Evolutionary conservation across 2,329 filamentous ascomycete species (phyloP), one percentile per base, ranked within the genome.

Genomic region (Lecanicillium sp.): DNA sequence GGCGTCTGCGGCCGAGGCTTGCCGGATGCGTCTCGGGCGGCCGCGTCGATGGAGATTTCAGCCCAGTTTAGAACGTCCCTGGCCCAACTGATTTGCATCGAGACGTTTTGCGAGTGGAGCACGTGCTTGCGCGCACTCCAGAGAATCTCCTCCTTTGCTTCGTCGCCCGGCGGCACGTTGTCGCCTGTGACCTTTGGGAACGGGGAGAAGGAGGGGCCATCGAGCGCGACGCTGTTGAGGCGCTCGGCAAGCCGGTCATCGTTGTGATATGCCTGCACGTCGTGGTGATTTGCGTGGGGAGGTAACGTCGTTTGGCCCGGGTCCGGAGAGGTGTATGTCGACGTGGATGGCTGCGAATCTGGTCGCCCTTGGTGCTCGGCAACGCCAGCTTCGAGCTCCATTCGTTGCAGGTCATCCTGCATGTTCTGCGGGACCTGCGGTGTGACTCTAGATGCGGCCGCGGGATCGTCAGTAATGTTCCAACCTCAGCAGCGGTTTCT

Each of bases 41-140:
- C 79, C 44, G 89, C 82, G 51, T 94, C 82, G 54, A 82, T 76
- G 35, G 86, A 77, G 41, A 88, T 81, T 54, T 96, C 90, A 22
- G 90, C 87, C 69, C 88, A 96, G 38, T 81, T 79, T 43, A 98
- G 72, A 32, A 88, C 83, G 62, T 97, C 92, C 56, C 94, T 85
- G 29, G 92, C 90, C 92, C 92, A 98, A 44, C 87, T 87, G 53
- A 98, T 74, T 66, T 98, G 92, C 79, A 94, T 94, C 50, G 94
- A 83, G 35, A 94, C 87, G 58, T 98, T 89, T 54, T 94, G 94
- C 33, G 88, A 95, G 56, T 88, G 87, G 46, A 98, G 72, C 27
- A 97, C 90, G 43, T 84, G 77, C 44, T 84, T 67, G 40, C 90
- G 80, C 25, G 88, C 87, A 57, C 81, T 83, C 66, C 94, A 92